A percentile compares a stretch with the other conserved stretches of the same genome.
Evolutionary conservation across 169 alveolate species (phyloP).

Genomic region (Babesia bigemina): DNA sequence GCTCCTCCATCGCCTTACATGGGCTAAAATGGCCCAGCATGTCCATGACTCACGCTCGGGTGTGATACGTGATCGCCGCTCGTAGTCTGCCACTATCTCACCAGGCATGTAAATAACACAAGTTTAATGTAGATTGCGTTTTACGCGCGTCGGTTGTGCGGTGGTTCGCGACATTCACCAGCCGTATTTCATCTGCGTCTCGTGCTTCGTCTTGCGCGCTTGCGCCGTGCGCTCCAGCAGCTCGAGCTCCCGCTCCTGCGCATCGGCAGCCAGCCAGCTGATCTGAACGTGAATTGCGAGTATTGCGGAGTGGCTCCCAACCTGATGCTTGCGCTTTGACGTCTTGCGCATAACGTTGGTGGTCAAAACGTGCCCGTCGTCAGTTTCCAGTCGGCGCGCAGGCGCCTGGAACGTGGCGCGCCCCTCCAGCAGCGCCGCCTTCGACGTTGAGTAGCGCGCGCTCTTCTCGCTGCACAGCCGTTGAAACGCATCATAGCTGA

Average conservation of each 20-base stretch:
- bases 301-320: neutral
- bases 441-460: constrained; percentile 21
- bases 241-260: constrained; percentile 82
- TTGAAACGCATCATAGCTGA: neutral
- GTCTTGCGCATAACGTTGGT: constrained; percentile 57
- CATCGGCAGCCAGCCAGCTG: constrained; percentile 86
- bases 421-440: constrained; percentile 49
- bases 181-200: constrained; percentile 84
- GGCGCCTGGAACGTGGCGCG: constrained; percentile 30
- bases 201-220: constrained; percentile 75
- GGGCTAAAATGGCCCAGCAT: constrained; percentile 10
- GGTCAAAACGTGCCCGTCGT: constrained; percentile 58
- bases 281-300: constrained; percentile 50
- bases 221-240: constrained; percentile 78
- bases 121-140: too few relatives aligned
- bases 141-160: too few relatives aligned
- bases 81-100: too few relatives aligned
- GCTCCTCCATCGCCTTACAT: constrained; percentile 3
- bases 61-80: too few relatives aligned
- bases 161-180: constrained; percentile 54
- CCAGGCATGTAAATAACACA: too few relatives aligned
- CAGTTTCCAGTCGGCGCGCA: constrained; percentile 39
- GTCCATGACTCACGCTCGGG: neutral
- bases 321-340: constrained; percentile 65
- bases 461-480: constrained; percentile 41